A percentile compares a stretch with the other conserved stretches of the same genome.
phyloP scores from a whole-genome alignment of 768 basidiomycete species.

The Panellus pusillus region DNA sequence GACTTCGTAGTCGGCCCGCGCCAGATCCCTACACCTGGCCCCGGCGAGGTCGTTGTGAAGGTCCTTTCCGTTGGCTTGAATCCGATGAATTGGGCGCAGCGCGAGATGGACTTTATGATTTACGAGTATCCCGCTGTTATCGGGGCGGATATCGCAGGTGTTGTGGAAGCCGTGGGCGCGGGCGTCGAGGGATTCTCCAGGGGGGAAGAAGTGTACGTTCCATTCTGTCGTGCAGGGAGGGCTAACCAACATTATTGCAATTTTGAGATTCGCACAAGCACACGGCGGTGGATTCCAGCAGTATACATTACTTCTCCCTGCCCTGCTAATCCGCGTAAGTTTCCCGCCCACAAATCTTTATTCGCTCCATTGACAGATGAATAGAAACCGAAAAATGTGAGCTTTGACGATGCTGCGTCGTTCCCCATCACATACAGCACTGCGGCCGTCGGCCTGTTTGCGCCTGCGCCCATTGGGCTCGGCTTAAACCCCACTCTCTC shows the following conservation, averaged over 20 bases:
- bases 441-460: slow-evolving; percentile 19
- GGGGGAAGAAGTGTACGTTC: slow-evolving; percentile 2
- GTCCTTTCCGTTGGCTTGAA: not conserved
- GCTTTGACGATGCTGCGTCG: slow-evolving; percentile 17
- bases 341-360: too few relatives aligned
- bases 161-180: slow-evolving; percentile 1
- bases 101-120: not conserved
- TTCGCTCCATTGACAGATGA: too few relatives aligned
- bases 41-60: not conserved
- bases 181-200: not conserved
- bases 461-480: slow-evolving; percentile 11
- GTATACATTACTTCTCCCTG: not conserved
- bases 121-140: slow-evolving; percentile 1
- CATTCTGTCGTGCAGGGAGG: not conserved
- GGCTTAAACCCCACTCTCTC: slow-evolving; percentile 19
- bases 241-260: not conserved
- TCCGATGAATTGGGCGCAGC: not conserved
- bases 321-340: not conserved
- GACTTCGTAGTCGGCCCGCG: not conserved
- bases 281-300: slow-evolving; percentile 3
- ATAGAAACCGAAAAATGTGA: slow-evolving; percentile 13
- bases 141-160: not conserved
- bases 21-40: not conserved
- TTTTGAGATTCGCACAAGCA: not conserved
- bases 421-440: slow-evolving; percentile 16